These are phyloP conservation scores for Pascua guehoae DNA, from an alignment of 1,284 basidiomycete genomes.

Conservation along the genomic window DNA sequence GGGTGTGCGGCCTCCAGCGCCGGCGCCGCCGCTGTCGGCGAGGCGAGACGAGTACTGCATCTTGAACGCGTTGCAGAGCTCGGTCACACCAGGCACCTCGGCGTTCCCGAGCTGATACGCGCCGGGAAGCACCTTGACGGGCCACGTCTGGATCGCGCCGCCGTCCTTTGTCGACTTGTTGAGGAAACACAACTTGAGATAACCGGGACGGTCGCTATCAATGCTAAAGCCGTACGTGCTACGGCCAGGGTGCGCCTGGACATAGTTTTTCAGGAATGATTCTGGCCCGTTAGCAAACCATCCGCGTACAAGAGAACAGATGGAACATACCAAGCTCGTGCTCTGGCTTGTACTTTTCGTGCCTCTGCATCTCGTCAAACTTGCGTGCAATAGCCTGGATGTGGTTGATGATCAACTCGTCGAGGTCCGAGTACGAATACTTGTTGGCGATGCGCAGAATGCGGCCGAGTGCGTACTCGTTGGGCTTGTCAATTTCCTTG, in stretches of 20 bases:
- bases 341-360: conserved; percentile 92
- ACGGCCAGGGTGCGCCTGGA: conserved; percentile 87
- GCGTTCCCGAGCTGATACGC: conserved; percentile 86
- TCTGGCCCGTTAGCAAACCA: conserved; percentile 57
- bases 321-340: conserved; percentile 86
- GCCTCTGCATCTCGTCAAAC: conserved; percentile 90
- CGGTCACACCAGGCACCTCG: conserved; percentile 79
- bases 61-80: conserved; percentile 95
- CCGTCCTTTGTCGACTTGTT: conserved; percentile 69
- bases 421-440: conserved; percentile 88
- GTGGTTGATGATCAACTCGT: conserved; percentile 96
- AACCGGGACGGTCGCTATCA: conserved; percentile 83
- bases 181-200: conserved; percentile 90
- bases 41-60: conserved; percentile 58
- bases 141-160: conserved; percentile 73
- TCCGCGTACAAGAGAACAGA: too few species aligned
- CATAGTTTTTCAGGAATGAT: conserved; percentile 80
- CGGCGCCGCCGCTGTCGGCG: conserved; percentile 51
- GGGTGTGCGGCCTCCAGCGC: conserved; percentile 67
- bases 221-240: conserved; percentile 95
- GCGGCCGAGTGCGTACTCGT: conserved; percentile 63
- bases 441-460: conserved; percentile 71
- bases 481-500: conserved; percentile 70
- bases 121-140: conserved; percentile 81
- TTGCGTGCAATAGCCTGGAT: conserved; percentile 90